Evolutionary conservation across 176 grass and related monocot species (phyloP).

Genomic region (Pontederia crassipes): DNA sequence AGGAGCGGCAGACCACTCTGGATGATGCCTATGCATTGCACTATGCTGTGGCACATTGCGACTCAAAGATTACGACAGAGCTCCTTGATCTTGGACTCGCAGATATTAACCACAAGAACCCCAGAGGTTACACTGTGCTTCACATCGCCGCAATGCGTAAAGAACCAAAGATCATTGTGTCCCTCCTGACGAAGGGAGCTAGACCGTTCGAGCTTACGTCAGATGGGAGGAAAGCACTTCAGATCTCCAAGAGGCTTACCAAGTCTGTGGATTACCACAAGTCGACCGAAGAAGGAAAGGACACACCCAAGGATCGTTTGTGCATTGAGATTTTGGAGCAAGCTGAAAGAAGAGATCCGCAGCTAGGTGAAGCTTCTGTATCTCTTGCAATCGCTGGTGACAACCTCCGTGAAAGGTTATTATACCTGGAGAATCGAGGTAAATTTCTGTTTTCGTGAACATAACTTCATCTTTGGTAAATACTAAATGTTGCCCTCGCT

Average conservation of each 20-base stretch:
- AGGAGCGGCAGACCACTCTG: slow-evolving; percentile 70
- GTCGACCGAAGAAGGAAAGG: slow-evolving; percentile 38
- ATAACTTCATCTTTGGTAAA: background rate
- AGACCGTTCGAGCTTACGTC: slow-evolving; percentile 47
- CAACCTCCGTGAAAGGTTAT: slow-evolving; percentile 33
- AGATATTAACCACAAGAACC: slow-evolving; percentile 76
- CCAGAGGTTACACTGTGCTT: slow-evolving; percentile 82
- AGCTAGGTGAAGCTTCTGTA: slow-evolving; percentile 63
- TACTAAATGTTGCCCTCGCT: no score
- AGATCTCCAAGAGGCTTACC: slow-evolving; percentile 65
- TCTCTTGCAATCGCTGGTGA: slow-evolving; percentile 60
- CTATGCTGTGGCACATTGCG: slow-evolving; percentile 84
- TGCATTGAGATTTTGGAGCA: slow-evolving; percentile 82
- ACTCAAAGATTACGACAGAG: slow-evolving; percentile 78
- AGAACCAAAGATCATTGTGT: slow-evolving; percentile 85
- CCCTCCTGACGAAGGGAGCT: slow-evolving; percentile 89
- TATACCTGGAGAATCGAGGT: slow-evolving; percentile 96
- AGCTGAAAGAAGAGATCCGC: slow-evolving; percentile 57
- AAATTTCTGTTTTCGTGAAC: background rate
- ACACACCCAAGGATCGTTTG: slow-evolving; percentile 43
- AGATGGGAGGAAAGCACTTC: slow-evolving; percentile 76
- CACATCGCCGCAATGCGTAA: slow-evolving; percentile 63
- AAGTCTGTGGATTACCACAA: slow-evolving; percentile 36
- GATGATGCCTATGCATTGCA: slow-evolving; percentile 87
- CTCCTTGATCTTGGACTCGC: slow-evolving; percentile 72